A percentile compares a stretch with the other conserved stretches of the same genome.
Evolutionary conservation across 148 eudicot species (phyloP).

Genomic region (Chenopodium album): DNA sequence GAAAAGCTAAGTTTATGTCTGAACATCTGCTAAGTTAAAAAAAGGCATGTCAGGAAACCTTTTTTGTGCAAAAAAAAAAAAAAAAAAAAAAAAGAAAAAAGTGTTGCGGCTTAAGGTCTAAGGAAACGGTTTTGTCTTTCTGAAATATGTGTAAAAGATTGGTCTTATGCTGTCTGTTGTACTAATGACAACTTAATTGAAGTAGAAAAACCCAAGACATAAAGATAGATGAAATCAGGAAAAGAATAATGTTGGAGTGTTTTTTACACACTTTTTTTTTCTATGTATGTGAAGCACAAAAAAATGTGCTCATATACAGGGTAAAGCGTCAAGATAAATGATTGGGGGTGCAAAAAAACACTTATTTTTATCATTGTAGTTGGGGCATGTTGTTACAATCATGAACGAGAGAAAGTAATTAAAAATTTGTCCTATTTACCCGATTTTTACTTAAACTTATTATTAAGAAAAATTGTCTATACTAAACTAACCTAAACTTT

Average conservation of each 20-base stretch:
- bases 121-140: conserved; percentile 20
- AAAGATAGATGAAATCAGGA: background rate
- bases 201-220: background rate
- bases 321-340: too few relatives aligned
- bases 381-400: too few relatives aligned
- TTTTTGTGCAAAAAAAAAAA: background rate
- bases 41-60: conserved; percentile 6
- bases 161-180: conserved; percentile 32
- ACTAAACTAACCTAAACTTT: too few relatives aligned
- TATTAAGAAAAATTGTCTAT: too few relatives aligned
- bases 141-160: conserved; percentile 11
- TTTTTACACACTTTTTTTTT: too few relatives aligned
- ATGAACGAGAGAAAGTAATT: too few relatives aligned
- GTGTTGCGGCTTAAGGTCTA: conserved; percentile 28
- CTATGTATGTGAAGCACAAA: too few relatives aligned
- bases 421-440: too few relatives aligned
- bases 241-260: background rate
- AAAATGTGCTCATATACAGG: too few relatives aligned
- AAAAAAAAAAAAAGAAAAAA: background rate
- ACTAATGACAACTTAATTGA: conserved; percentile 18
- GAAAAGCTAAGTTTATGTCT: conserved; percentile 22
- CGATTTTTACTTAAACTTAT: too few relatives aligned
- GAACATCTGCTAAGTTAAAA: conserved; percentile 17
- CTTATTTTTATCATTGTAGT: too few relatives aligned
- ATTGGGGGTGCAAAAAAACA: too few relatives aligned